These are phyloP conservation scores for Paraphaeosphaeria sporulosa DNA, from an alignment of 2,329 filamentous ascomycete genomes.

Conservation along the genomic window DNA sequence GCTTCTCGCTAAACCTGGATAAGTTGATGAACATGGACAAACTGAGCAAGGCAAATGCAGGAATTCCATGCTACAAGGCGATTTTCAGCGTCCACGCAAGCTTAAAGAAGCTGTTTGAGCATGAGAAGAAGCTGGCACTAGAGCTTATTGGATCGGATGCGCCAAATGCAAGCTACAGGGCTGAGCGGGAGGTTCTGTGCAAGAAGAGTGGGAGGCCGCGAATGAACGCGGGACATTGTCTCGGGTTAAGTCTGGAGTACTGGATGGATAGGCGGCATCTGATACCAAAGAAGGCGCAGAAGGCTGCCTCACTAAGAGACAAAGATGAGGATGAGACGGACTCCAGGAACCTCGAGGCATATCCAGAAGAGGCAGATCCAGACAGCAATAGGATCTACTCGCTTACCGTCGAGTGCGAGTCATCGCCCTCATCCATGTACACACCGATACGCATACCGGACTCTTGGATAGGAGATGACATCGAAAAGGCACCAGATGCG, in stretches of 20 bases:
- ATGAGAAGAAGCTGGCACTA: constrained; percentile 65
- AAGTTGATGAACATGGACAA: constrained; percentile 74
- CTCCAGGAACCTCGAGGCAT: constrained; percentile 21
- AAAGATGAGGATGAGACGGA: constrained; percentile 49
- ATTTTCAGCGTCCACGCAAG: constrained; percentile 76
- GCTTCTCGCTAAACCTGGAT: constrained; percentile 76
- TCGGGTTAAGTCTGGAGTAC: constrained; percentile 79
- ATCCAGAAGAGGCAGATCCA: constrained; percentile 44
- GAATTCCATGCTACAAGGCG: constrained; percentile 78
- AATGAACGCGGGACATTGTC: constrained; percentile 71
- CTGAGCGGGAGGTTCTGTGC: constrained; percentile 70
- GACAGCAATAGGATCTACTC: constrained; percentile 66
- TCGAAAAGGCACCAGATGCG: constrained; percentile 64
- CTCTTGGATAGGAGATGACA: constrained; percentile 73
- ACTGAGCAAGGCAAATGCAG: constrained; percentile 66
- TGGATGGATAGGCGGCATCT: constrained; percentile 72
- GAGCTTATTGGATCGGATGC: constrained; percentile 45
- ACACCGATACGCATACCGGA: constrained; percentile 74
- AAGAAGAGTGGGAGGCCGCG: constrained; percentile 73
- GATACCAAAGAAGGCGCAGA: constrained; percentile 28
- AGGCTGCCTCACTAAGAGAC: constrained; percentile 44
- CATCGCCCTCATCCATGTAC: constrained; percentile 56
- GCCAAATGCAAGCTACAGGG: constrained; percentile 53
- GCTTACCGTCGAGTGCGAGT: constrained; percentile 71
- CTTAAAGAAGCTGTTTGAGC: constrained; percentile 72